phyloP scores from a whole-genome alignment of 2,329 filamentous ascomycete species.

The Aaosphaeria arxii region DNA sequence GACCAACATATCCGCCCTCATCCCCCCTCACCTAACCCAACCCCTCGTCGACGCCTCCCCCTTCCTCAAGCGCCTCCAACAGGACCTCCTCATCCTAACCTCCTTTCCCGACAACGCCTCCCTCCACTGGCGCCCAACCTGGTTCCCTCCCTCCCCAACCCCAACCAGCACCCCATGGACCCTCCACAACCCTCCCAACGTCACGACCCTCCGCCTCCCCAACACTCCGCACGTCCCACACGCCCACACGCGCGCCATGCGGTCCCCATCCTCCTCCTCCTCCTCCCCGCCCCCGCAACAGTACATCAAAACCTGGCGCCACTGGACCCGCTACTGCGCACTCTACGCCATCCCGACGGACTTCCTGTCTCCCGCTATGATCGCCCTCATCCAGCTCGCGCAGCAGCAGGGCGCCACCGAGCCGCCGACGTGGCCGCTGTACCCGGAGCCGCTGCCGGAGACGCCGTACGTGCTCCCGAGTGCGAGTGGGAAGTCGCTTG shows the following conservation, averaged over 20 bases:
- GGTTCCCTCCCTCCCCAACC: slow-evolving; percentile 13
- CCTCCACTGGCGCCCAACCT: slow-evolving; percentile 25
- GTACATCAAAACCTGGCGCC: slow-evolving; percentile 18
- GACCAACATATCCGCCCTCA: not conserved
- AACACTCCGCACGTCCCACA: not conserved
- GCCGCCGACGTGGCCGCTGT: slow-evolving; percentile 15
- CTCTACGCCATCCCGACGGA: slow-evolving; percentile 19
- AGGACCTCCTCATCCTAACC: slow-evolving; percentile 25
- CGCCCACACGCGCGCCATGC: slow-evolving; percentile 21
- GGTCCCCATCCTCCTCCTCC: not conserved
- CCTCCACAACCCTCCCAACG: slow-evolving; percentile 26
- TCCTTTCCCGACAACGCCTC: slow-evolving; percentile 23
- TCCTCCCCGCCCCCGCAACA: slow-evolving; percentile 9
- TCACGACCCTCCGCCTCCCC: slow-evolving; percentile 22
- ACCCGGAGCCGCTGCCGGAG: slow-evolving; percentile 19
- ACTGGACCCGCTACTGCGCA: slow-evolving; percentile 20
- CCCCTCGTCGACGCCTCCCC: slow-evolving; percentile 8
- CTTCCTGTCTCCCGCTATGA: slow-evolving; percentile 18
- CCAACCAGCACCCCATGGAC: slow-evolving; percentile 14
- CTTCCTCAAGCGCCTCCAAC: slow-evolving; percentile 17
- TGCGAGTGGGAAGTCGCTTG: too few relatives aligned
- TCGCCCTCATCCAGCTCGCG: slow-evolving; percentile 17
- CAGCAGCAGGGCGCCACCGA: slow-evolving; percentile 7
- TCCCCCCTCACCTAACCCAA: slow-evolving; percentile 10
- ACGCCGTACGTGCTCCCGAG: too few relatives aligned